Base-by-base conservation (phyloP, 441 rosid species). In the Croton laevigatus region DNA sequence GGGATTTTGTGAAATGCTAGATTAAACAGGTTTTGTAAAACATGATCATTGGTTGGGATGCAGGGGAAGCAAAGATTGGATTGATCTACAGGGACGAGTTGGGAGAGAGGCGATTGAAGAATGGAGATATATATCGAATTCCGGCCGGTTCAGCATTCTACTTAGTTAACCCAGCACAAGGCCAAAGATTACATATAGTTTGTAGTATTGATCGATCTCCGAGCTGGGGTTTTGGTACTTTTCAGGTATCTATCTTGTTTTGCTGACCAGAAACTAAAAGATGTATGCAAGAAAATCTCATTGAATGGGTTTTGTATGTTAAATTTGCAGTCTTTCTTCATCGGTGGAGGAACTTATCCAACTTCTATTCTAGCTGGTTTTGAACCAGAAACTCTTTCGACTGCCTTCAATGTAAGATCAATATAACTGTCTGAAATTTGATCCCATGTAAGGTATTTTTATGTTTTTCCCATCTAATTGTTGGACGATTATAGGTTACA, bases 61-160 rank as follows among this genome's bases (percentile, higher is more conserved):
- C 84, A 91, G 98, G 98, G 67, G 93, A 92, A 80, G 97, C 98
- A 11, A 89, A 72, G 58, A 71, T 94, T 69, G 99, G 97, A 72
- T 78, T 76, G 62, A 81, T 87, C 46, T 85, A 84, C 83, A 78
- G 74, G 42, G 82, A 83, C 59, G 83, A 86, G 22, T 77, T 86
- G 34, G 88, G 79, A 7, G 97, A 94, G 65, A 84, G 81, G 78
- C 62, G 49, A 37, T 36, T 92, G 71, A 84, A 80, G 81, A 76
- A 46, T 0, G 96, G 98, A 4, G 99, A 94, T 65, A 75, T 90
- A 13, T 89, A 83, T 61, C 63, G 82, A 74, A 79, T 94, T 38
- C 87, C 86, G 0, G 91, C 97, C 14, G 98, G 99, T 64, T 90
- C 94, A 32, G 85, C 89, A 7, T 92, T 94, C 76, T 94, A 94